Base-by-base conservation (phyloP, 1,139 yeast species). In the Pichia sp. region DNA sequence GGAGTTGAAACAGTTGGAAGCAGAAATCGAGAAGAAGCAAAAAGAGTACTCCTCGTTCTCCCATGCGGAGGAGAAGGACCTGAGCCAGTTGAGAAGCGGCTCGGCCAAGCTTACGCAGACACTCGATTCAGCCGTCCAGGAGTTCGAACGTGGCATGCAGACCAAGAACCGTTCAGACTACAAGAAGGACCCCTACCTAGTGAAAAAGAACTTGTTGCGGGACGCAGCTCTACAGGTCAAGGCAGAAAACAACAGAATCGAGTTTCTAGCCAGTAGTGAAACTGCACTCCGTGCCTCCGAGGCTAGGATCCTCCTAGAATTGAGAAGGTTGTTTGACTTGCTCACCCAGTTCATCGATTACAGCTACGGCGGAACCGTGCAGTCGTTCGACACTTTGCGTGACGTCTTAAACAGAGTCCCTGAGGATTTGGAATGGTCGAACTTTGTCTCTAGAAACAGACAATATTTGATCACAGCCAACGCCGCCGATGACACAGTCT, bases 201-300 rank as follows among this genome's bases (percentile, higher is more conserved):
- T 72, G 51, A 73, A 75, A 58, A 73, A 81, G 53, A 51, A 61
- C 16, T 67, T 74, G 5, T 59, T 71, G 34, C 62, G 66, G 49
- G 66, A 72, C 36, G 72, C 78, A 4, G 73, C 71, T 14, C 70
- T 65, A 49, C 83, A 78, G 64, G 62, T 78, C 43, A 61, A 64
- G 48, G 72, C 71, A 58, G 83, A 79, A 66, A 77, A 78, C 62
- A 62, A 64, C 33, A 75, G 75, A 55, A 64, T 74, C 46, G 80
- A 76, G 54, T 72, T 76, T 51, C 66, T 77, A 46, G 66, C 73
- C 48, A 66, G 71, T 51, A 66, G 71, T 49, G 82, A 79, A 68
- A 65, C 67, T 58, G 70, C 72, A 53, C 66, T 77, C 54, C 67
- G 69, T 60, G 66, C 75, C 6, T 65, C 74, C 50, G 83, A 79